Base-by-base conservation (phyloP, 2,329 filamentous ascomycete species). In the Neofusicoccum sp. region DNA sequence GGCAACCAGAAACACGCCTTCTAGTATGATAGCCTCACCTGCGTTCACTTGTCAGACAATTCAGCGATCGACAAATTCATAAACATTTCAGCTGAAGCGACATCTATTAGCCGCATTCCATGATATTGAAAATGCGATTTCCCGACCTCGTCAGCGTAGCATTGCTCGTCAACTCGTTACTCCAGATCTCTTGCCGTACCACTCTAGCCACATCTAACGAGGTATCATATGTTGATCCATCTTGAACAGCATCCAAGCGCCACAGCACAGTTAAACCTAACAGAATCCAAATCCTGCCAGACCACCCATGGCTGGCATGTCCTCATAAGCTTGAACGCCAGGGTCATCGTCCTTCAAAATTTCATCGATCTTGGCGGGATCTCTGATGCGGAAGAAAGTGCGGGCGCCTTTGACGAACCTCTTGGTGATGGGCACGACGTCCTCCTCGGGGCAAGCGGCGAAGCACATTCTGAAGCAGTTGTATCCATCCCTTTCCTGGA, bases 391-490 rank as follows among this genome's bases (percentile, higher is more conserved):
- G 87, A 90, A 96, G 73, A 96, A 97, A 26, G 80, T 82, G 62
- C 86, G 82, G 20, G 91, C 82, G 0, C 88, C 91, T 34, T 86
- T 81, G 0, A 84, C 86, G 68, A 96, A 86, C 28, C 88, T 76
- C 69, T 83, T 76, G 6, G 84, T 86, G 64, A 86, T 85, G 4
- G 75, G 74, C 26, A 81, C 82, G 4, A 96, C 78, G 41, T 89
- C 84, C 40, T 88, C 86, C 59, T 88, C 88, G n/a, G 84, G 80
- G 74, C 92, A 88, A 1, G 92, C 91, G 1, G 91, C 91, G 76
- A 96, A 97, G 75, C 91, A 96, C 36, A 97, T 70, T 12, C 93
- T 80, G 72, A 87, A 86, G 71, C 88, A 93, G 65, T 83, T 83
- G 86, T 88, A 93, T 2, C 86, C 88, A 43, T 84, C 78, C 61